Percentiles rank a stretch among this genome's conserved stretches.
These are phyloP conservation scores for Erodium chrysanthum DNA, from an alignment of 441 rosid genomes.

Conservation along the genomic window DNA sequence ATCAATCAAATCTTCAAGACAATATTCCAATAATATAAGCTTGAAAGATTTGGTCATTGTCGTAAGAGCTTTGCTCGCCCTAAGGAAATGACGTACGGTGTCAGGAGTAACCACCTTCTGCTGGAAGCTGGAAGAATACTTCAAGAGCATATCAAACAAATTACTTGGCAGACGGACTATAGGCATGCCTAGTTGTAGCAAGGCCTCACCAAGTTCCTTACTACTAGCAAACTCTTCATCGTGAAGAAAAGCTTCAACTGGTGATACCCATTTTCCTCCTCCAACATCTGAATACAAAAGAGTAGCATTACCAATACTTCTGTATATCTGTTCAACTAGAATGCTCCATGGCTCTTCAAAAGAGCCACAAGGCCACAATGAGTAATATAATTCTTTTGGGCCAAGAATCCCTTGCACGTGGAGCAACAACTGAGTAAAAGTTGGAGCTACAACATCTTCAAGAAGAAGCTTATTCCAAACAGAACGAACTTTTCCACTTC, in stretches of 20 bases:
- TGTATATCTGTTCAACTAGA: constrained; percentile 75
- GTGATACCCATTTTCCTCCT: constrained; percentile 83
- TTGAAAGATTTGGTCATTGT: constrained; percentile 50
- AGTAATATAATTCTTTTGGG: constrained; percentile 52
- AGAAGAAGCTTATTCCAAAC: constrained; percentile 92
- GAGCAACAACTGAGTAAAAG: constrained; percentile 54
- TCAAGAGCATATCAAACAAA: constrained; percentile 68
- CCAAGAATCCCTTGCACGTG: constrained; percentile 58
- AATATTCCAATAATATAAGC: constrained; percentile 84
- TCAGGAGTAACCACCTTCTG: constrained; percentile 90
- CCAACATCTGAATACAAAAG: constrained; percentile 62
- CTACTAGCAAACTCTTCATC: constrained; percentile 64
- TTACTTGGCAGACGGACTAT: constrained; percentile 61
- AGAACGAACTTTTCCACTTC: constrained; percentile 93
- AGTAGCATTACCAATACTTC: constrained; percentile 47
- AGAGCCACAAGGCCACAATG: constrained; percentile 76
- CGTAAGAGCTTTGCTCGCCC: constrained; percentile 42
- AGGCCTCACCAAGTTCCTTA: constrained; percentile 69
- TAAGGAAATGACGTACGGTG: constrained; percentile 64
- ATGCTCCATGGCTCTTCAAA: constrained; percentile 96
- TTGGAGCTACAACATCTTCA: constrained; percentile 83
- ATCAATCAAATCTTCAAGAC: constrained; percentile 89
- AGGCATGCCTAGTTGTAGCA: constrained; percentile 80
- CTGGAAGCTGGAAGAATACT: constrained; percentile 46
- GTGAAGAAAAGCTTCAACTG: constrained; percentile 75